Evolutionary conservation across 306 rosid genomes (phyloP), one percentile per base, ranked within the genome.

Genomic region (Cicer bijugum): DNA sequence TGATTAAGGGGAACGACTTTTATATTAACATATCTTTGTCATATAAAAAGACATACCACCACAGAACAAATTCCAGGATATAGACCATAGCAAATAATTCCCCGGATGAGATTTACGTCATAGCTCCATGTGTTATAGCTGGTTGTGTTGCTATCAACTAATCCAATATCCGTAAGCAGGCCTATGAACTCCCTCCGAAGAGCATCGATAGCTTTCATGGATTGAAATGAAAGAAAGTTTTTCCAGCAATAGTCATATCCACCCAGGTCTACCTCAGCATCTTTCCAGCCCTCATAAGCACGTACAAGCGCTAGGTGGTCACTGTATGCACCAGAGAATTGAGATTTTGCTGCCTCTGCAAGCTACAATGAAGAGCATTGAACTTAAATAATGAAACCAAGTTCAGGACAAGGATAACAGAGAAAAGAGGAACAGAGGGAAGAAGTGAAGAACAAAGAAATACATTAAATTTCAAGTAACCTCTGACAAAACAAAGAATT

Each of bases 211-310:
- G 92, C 97, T 85, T 91, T 95, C 96, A 95, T 86, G 17, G 99
- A 91, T 78, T 90, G 97, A 4, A 61, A 83, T 57, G 97, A 95
- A 67, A 90, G 90, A 77, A 95, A 91, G 51, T 91, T 89, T 76
- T 86, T 95, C 99, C 99, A 91, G 84, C 97, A 94, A 81, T 89
- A 94, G 62, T 94, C 99, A 78, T 86, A 82, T 72, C 92, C 97
- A 78, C 84, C 87, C 67, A 55, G 83, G 83, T 86, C 86, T 72
- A 82, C 76, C 82, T 91, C 99, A 74, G 97, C 99, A 72, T 81
- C 86, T 82, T 78, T 90, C 97, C 97, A 95, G 61, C 89, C 96
- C 85, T 85, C 93, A 63, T 86, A 90, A 55, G 99, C 99, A 67
- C 85, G 82, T 69, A 90, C 84, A 81, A 95, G 91, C 2, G 99